Base-by-base conservation (phyloP, 352 stramenopile genomes). In the Achlya hypogyna region DNA sequence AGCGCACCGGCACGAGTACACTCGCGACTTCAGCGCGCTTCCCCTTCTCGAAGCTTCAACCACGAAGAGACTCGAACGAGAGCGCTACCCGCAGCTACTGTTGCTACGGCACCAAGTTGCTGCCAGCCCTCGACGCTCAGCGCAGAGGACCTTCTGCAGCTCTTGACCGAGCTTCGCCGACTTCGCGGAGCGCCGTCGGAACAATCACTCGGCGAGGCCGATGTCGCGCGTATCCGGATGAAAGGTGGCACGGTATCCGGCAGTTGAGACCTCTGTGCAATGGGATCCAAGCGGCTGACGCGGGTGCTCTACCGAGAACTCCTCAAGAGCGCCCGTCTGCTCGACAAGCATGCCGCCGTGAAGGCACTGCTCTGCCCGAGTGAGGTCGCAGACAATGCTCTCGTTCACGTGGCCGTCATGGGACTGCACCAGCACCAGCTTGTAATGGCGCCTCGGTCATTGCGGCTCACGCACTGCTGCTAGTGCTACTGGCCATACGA, bases 271-370 rank as follows among this genome's bases (percentile, higher is more conserved):
- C 12, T 18, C n/a, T n/a, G n/a, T 6, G 38, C 38, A 10, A 45
- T 45, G 38, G 12, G 38, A 45, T 10, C 38, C 0, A 91, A 88
- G 81, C 75, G 75, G 65, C 69, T 91, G 35, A 54, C 35, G 25
- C 78, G 75, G 45, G 60, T 79, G 52, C 65, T 91, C 42, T 94
- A 92, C 69, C 80, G 83, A 10, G 85, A 94, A 29, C 65, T 94
- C 65, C 71, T 92, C 45, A 49, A 64, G 32, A 71, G 67, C 18
- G 80, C 81, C 35, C 75, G 74, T 60, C 66, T 78, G 40, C 75
- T 91, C 51, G 83, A 94, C 73, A 68, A 75, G 31, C 74, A 85
- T 47, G 72, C 72, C 34, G 71, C 79, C 12, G 69, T 92, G 27
- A 83, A 84, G 12, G 78, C 83, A 31, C 70, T 91, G 18, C 43